These are phyloP conservation scores for Phytopythium oedochilum DNA, from an alignment of 352 stramenopile species.

Conservation along the genomic window DNA sequence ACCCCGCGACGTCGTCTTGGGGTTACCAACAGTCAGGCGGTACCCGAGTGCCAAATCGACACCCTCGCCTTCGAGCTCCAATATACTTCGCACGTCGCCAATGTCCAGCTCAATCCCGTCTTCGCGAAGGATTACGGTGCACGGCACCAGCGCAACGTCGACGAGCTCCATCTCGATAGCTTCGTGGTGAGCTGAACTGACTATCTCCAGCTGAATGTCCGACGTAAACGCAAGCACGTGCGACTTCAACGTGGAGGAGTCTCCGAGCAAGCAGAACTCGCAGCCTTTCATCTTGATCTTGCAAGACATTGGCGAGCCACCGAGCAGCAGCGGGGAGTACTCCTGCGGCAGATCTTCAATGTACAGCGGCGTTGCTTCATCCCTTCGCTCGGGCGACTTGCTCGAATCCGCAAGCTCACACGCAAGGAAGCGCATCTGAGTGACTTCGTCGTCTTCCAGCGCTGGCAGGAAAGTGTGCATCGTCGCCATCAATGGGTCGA, in stretches of 20 bases:
- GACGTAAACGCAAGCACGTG: conserved; percentile 81
- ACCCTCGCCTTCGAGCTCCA: conserved; percentile 85
- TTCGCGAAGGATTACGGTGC: conserved; percentile 47
- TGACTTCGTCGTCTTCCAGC: conserved; percentile 60
- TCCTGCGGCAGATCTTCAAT: conserved; percentile 50
- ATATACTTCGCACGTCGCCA: conserved; percentile 60
- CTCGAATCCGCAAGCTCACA: conserved; percentile 36
- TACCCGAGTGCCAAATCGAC: conserved; percentile 80
- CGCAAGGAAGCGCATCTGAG: conserved; percentile 66
- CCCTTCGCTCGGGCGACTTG: conserved; percentile 53
- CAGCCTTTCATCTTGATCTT: conserved; percentile 48
- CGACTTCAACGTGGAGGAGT: conserved; percentile 62
- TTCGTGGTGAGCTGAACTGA: conserved; percentile 61
- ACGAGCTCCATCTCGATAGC: conserved; percentile 66
- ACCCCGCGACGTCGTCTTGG: conserved; percentile 15
- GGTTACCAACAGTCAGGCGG: conserved; percentile 47
- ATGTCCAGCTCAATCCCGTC: conserved; percentile 78
- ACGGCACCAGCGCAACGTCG: conserved; percentile 80
- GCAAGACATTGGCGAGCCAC: conserved; percentile 44
- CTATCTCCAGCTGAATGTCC: conserved; percentile 56
- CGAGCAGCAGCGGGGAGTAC: conserved; percentile 67
- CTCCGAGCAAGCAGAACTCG: conserved; percentile 78
- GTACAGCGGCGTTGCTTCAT: conserved; percentile 40
- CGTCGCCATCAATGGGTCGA: conserved; percentile 60
- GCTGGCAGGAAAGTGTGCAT: conserved; percentile 59